Evolutionary conservation across 192 early-diverging fungal genomes (phyloP), one percentile per base, ranked within the genome.

Genomic region (Mortierella alpina): DNA sequence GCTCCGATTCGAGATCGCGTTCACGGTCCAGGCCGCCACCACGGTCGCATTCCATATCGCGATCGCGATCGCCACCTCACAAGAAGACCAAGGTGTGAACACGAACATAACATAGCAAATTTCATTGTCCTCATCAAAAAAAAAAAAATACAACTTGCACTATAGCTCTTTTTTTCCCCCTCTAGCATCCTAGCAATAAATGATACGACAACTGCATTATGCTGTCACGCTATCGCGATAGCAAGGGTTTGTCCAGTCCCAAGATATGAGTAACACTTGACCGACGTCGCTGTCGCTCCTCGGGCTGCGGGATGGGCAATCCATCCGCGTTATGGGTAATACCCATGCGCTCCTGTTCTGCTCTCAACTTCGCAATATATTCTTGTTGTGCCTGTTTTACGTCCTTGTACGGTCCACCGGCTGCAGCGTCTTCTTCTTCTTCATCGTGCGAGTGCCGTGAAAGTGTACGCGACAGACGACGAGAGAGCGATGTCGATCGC

Each of bases 351-450:
- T 59, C 69, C 51, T 71, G 69, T 12, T 71, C 69, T 4, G 69
- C 69, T 9, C 69, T 14, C 12, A 71, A 7, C 13, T 62, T 71
- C 1, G 51, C 23, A 1, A 71, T 12, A 39, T 62, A 52, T 50
- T 71, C 69, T 7, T 52, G 13, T 23, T 71, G 69, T 11, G 69
- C 69, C 5, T 31, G 10, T 15, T 71, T 71, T 17, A 71, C 69
- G 17, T 71, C 51, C 50, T 13, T 48, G n/a, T 71, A 71, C 7
- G 69, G 69, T 0, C 69, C 69, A 13, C 42, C 15, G 31, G 31
- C 31, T 0, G 46, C 66, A 31, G 10, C 22, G 0, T 60, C 66
- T 0, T 69, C 57, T 4, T 60, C 51, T 2, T 12, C 69, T 0
- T 54, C 69, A 5, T 60, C 68, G 18, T 20, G 22, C 47, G 42